A percentile compares a stretch with the other conserved stretches of the same genome.
phyloP scores from a whole-genome alignment of 1,284 basidiomycete genomes.

The Irpex sp. region DNA sequence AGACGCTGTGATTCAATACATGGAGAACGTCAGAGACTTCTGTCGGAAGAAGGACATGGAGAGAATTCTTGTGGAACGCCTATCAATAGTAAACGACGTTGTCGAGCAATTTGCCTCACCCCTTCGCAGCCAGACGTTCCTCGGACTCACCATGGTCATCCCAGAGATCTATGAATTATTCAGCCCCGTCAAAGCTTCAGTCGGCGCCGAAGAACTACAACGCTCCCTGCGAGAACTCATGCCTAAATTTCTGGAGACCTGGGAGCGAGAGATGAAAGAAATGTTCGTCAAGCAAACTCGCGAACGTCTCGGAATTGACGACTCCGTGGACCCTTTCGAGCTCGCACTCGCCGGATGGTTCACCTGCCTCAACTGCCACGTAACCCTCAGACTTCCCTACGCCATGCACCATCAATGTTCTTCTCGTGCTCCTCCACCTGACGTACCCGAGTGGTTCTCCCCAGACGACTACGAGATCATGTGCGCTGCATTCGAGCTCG shows the following conservation, averaged over 20 bases:
- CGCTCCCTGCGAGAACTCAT: neutral
- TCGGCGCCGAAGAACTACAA: neutral
- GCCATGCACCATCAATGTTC: neutral
- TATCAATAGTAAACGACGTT: neutral
- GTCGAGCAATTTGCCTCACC: neutral
- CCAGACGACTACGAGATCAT: neutral
- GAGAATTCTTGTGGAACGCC: neutral
- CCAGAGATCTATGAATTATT: neutral
- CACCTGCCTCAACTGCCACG: neutral
- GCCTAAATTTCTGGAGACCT: neutral
- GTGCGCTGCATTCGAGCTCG: neutral
- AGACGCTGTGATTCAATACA: neutral
- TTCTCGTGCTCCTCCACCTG: neutral
- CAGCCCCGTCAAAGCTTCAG: neutral
- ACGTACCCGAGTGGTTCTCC: neutral
- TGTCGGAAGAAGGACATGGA: neutral
- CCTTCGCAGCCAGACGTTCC: neutral
- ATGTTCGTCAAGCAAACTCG: neutral
- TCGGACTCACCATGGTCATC: neutral
- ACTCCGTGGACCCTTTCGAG: neutral
- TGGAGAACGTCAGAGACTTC: neutral
- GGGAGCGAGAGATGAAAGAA: neutral
- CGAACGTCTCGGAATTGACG: neutral
- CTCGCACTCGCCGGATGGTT: neutral
- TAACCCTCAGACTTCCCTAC: neutral